Evolutionary conservation across 2,329 filamentous ascomycete genomes (phyloP).

Genomic region (Microsporum ferrugineum): DNA sequence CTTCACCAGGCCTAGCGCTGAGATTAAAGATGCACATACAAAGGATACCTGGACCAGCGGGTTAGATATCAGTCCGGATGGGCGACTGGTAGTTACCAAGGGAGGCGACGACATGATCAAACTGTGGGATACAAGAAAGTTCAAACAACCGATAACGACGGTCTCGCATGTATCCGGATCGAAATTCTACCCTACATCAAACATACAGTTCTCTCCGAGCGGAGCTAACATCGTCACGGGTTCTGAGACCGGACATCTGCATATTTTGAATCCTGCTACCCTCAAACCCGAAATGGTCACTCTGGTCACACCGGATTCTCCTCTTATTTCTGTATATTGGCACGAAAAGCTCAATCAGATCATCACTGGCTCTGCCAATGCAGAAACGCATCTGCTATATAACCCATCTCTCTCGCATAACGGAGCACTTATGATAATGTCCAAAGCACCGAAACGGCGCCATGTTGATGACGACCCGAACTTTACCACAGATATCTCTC

Average conservation of each 20-base stretch:
- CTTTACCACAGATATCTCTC: conserved; percentile 70
- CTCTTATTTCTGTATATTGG: conserved; percentile 79
- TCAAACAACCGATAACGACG: conserved; percentile 76
- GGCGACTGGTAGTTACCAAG: conserved; percentile 76
- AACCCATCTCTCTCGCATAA: conserved; percentile 69
- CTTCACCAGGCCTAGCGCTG: conserved; percentile 66
- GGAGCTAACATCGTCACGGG: conserved; percentile 79
- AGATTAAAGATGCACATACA: conserved; percentile 72
- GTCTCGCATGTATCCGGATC: conserved; percentile 72
- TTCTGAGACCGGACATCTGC: conserved; percentile 70
- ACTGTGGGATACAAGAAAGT: conserved; percentile 92
- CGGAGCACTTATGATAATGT: conserved; percentile 82
- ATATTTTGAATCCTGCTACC: conserved; percentile 89
- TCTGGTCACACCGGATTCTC: conserved; percentile 71
- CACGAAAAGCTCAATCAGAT: conserved; percentile 95
- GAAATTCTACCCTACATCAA: conserved; percentile 68
- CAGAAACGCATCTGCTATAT: conserved; percentile 81
- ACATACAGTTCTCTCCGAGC: conserved; percentile 80
- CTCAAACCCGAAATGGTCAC: conserved; percentile 74
- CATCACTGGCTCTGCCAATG: conserved; percentile 82
- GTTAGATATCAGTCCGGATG: conserved; percentile 80
- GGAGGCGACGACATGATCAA: conserved; percentile 91
- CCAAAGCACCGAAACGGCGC: conserved; percentile 81
- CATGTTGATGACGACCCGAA: conserved; percentile 89
- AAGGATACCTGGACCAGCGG: conserved; percentile 83